Base-by-base conservation (phyloP, 768 basidiomycete genomes). In the Termitomyces sp. region DNA sequence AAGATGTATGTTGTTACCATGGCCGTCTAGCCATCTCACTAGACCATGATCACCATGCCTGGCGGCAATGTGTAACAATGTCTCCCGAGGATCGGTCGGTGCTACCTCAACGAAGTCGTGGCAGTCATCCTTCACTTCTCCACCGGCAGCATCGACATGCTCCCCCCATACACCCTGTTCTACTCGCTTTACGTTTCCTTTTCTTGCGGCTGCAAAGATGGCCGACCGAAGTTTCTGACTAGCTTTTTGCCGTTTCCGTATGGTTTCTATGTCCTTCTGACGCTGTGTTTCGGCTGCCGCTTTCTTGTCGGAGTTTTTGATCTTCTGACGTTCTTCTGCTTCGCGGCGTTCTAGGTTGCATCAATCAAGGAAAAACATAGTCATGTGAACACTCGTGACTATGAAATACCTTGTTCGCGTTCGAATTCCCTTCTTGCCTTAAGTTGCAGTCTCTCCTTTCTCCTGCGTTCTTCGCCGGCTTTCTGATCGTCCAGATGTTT, bases 131-230 rank as follows among this genome's bases (percentile, higher is more conserved):
- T 83, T 85, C 57, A 87, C 73, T 75, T 92, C 89, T 36, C 87
- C 86, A 52, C 89, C 90, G 9, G 84, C 78, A 45, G 88, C 85
- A 71, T 91, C 88, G 60, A 92, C 87, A 37, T 74, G 73, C 49
- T 88, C 81, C 74, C 89, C 88, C 82, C 83, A 89, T 25, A 91
- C 73, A 34, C 84, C 85, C 64, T 83, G 81, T 74, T 83, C 86
- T 56, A 91, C 89, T 53, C 72, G 73, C 8, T 72, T 79, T 17
- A 72, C 67, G 40, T 89, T 76, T 11, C 83, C 81, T 15, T 73
- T 69, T 17, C 89, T 83, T 51, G 88, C 88, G 31, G 88, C 87
- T 15, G 80, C 75, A 71, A 93, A 92, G 34, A 85, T 79, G 37
- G 76, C 77, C 15, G 87, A 87, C 57, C 91, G 84, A 49, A 76